phyloP scores from a whole-genome alignment of 805 yeast species.

The Helenozyma rhizophorensis region DNA sequence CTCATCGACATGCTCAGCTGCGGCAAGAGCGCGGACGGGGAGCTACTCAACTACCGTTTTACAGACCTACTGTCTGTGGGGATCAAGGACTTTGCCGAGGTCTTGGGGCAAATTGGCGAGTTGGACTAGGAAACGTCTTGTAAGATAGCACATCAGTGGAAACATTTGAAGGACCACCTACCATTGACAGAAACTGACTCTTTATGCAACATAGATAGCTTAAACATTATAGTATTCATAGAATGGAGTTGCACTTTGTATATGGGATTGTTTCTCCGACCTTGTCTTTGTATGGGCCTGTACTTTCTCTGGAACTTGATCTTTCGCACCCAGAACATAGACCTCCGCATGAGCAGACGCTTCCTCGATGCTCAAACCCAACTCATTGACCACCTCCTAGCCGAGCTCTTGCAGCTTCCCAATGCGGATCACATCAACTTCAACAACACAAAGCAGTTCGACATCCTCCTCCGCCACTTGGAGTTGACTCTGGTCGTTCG shows the following conservation, averaged over 20 bases:
- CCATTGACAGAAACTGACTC: too few species aligned
- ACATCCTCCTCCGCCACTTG: slow-evolving; percentile 22
- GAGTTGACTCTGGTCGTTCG: slow-evolving; percentile 16
- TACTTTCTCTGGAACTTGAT: too few species aligned
- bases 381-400: slow-evolving; percentile 19
- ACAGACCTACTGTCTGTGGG: slow-evolving; percentile 20
- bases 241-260: too few species aligned
- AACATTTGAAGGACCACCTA: too few species aligned
- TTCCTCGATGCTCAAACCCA: slow-evolving; percentile 16
- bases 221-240: too few species aligned
- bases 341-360: slow-evolving; percentile 2
- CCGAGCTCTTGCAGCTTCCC: slow-evolving; percentile 14
- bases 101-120: slow-evolving; percentile 38
- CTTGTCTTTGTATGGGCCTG: too few species aligned
- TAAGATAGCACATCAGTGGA: too few species aligned
- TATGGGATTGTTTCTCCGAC: too few species aligned
- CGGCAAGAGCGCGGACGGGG: slow-evolving; percentile 25
- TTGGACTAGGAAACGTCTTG: slow-evolving; percentile 20
- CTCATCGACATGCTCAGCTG: slow-evolving; percentile 42
- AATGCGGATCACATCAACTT: slow-evolving; percentile 17
- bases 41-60: slow-evolving; percentile 26
- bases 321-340: too few species aligned
- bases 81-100: slow-evolving; percentile 40
- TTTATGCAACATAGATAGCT: too few species aligned
- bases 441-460: slow-evolving; percentile 25